These are phyloP conservation scores for Stephania cephalantha DNA, from an alignment of 164 flowering plant genomes.

Conservation along the genomic window DNA sequence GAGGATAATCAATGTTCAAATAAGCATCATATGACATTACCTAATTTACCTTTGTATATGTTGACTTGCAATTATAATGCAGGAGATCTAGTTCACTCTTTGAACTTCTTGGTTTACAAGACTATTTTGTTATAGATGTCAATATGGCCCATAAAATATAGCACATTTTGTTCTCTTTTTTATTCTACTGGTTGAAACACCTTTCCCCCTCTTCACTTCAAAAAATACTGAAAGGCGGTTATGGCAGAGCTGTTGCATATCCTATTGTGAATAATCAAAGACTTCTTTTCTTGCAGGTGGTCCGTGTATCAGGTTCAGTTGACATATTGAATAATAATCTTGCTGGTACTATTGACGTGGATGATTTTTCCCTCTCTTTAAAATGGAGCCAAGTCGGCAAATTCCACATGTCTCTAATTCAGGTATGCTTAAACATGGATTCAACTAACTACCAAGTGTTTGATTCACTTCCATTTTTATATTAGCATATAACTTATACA, in stretches of 20 bases:
- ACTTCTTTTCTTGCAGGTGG: constrained; percentile 38
- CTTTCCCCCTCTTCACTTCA: not conserved
- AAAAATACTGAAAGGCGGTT: too few relatives aligned
- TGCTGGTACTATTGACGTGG: constrained; percentile 51
- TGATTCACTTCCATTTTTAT: not conserved
- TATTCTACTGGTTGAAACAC: not conserved
- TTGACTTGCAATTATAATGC: too few relatives aligned
- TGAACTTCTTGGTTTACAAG: not conserved
- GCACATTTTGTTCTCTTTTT: not conserved
- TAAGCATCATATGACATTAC: too few relatives aligned
- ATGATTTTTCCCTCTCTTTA: constrained; percentile 56
- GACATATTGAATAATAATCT: constrained; percentile 51
- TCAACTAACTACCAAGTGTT: not conserved
- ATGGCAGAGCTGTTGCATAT: too few relatives aligned
- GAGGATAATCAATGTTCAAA: too few relatives aligned
- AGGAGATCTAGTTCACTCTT: too few relatives aligned
- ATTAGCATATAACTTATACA: not conserved
- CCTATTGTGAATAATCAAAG: not conserved
- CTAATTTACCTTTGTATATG: too few relatives aligned
- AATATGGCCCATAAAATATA: not conserved
- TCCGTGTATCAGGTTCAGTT: constrained; percentile 47
- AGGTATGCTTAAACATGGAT: constrained; percentile 38
- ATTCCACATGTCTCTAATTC: constrained; percentile 59
- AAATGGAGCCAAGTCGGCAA: constrained; percentile 86
- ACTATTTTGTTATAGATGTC: not conserved